phyloP scores from a whole-genome alignment of 306 rosid genomes.

The Calophaca sinica region DNA sequence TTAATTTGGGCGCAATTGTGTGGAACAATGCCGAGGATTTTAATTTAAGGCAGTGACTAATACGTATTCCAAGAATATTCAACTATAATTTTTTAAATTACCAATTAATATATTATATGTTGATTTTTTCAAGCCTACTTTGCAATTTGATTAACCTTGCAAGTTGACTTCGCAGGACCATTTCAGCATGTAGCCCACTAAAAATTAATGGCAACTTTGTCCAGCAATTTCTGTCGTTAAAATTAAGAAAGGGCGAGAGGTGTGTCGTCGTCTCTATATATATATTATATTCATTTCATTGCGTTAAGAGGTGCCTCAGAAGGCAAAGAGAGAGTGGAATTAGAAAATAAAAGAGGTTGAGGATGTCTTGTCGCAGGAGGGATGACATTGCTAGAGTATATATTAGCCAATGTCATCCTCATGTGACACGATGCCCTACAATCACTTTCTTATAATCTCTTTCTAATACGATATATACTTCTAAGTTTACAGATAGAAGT shows the following conservation, averaged over 20 bases:
- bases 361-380: constrained; percentile 43
- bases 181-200: constrained; percentile 14
- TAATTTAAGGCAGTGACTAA: no score
- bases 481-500: no score
- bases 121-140: no score
- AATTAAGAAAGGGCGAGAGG: background rate
- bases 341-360: constrained; percentile 15
- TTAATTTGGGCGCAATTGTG: no score
- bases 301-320: background rate
- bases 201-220: constrained; percentile 15
- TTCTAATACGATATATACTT: no score
- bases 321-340: background rate
- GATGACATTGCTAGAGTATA: constrained; percentile 35
- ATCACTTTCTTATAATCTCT: constrained; percentile 19
- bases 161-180: constrained; percentile 15
- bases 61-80: no score
- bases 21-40: no score
- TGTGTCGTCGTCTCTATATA: no score
- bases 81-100: no score
- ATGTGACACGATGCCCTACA: constrained; percentile 29
- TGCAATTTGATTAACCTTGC: background rate
- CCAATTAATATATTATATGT: no score
- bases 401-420: constrained; percentile 36
- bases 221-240: background rate
- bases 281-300: background rate